Base-by-base conservation (phyloP, 164 flowering plant species). In the Chimonanthus salicifolius region DNA sequence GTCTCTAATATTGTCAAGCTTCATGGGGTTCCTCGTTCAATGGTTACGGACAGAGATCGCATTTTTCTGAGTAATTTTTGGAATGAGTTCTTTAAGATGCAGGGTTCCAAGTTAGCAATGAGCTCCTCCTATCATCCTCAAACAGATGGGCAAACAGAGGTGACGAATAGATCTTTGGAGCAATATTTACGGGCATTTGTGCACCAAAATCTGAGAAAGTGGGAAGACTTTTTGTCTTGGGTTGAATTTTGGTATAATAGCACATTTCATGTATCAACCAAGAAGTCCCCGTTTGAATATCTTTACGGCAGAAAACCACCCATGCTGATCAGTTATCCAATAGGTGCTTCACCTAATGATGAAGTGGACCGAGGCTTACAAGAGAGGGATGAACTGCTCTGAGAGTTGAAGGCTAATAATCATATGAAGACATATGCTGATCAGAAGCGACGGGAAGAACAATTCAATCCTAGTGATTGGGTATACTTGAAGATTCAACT, bases 111-210 rank as follows among this genome's bases (percentile, higher is more conserved):
- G 13, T 47, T 68, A 8, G 20, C 11, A 15, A 13, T 68, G 21
- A 68, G 71, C 7, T 47, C 58, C 20, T 16, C 71, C 6, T 68
- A 68, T 21, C 71, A 49, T 47, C 71, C 71, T 10, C 47, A 49
- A 20, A 48, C 71, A 18, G 71, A 68, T 48, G 71, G 71, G 8
- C 71, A 68, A 46, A 46, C 54, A 7, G 71, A 68, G 33, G 33
- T 68, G 20, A 47, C 46, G 10, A 68, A 68, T 48, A 4, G 47
- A 3, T 46, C 49, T 21, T 16, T 68, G 0, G 71, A 68, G 47
- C 18, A 47, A n/a, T 68, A 68, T 20, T 46, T 68, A 10, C 10
- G 71, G 4, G 5, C 7, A 5, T 15, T 68, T 47, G 21, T 47
- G 47, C 8, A n/a, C 51, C 21, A 49, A 47, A 7, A 15, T 11